These are phyloP conservation scores for Trichaptum fuscoviolaceum DNA, from an alignment of 768 basidiomycete species.

Conservation along the genomic window DNA sequence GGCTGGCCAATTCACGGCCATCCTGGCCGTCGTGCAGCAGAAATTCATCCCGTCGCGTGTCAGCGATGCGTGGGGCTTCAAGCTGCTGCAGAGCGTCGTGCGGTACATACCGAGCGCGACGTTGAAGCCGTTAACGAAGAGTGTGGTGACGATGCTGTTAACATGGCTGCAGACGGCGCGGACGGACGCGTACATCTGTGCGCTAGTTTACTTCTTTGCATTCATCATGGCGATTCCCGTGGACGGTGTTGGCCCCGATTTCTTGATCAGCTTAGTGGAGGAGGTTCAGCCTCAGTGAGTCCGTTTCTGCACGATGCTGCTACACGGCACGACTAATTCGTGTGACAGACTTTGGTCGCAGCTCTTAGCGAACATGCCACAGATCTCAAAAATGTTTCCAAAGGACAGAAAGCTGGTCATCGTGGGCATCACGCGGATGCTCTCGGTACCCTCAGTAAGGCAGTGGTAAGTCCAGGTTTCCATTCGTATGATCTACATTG, in stretches of 20 bases:
- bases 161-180: conserved; percentile 85
- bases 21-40: conserved; percentile 88
- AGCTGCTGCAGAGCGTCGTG: conserved; percentile 76
- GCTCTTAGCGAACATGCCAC: conserved; percentile 74
- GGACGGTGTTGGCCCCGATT: conserved; percentile 73
- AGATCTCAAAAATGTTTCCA: conserved; percentile 71
- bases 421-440: conserved; percentile 72
- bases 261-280: conserved; percentile 71
- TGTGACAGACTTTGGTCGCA: conserved; percentile 67
- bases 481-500: too few species aligned
- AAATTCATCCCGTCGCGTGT: conserved; percentile 83
- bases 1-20: conserved; percentile 64
- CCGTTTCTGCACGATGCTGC: background rate
- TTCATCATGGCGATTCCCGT: conserved; percentile 72
- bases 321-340: conserved; percentile 11
- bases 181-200: conserved; percentile 84
- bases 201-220: conserved; percentile 74
- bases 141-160: conserved; percentile 67
- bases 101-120: conserved; percentile 63
- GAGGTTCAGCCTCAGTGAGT: conserved; percentile 79
- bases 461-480: conserved; percentile 56
- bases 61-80: conserved; percentile 92
- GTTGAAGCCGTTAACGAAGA: conserved; percentile 70
- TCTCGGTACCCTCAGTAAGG: conserved; percentile 54
- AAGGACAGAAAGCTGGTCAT: conserved; percentile 83